A percentile compares a stretch with the other conserved stretches of the same genome.
phyloP scores from a whole-genome alignment of 1,284 basidiomycete species.

The Cutaneotrichosporon sp. region DNA sequence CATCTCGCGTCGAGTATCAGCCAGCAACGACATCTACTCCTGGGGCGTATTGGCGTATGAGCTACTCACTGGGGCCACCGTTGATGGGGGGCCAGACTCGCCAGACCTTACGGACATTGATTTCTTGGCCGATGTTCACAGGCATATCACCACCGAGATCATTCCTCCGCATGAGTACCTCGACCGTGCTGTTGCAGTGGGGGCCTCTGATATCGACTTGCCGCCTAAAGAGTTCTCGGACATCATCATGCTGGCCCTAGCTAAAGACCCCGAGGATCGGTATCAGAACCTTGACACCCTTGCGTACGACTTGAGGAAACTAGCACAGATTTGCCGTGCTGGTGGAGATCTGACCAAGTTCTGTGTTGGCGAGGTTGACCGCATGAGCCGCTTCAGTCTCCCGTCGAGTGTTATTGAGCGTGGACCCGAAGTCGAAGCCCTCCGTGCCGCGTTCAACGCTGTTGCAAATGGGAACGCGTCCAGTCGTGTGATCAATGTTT shows the following conservation, averaged over 20 bases:
- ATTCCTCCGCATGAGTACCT: conserved; percentile 18
- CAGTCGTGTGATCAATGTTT: conserved; percentile 26
- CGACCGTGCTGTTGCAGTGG: conserved; percentile 15
- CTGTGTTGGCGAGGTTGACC: conserved; percentile 35
- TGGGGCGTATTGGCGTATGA: conserved; percentile 42
- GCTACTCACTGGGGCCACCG: conserved; percentile 31
- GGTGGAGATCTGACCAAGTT: conserved; percentile 31
- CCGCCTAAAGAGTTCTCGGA: conserved; percentile 34
- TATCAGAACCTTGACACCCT: conserved; percentile 35
- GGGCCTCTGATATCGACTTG: conserved; percentile 8
- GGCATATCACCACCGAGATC: conserved; percentile 23
- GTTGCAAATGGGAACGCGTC: conserved; percentile 2
- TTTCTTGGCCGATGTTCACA: conserved; percentile 32
- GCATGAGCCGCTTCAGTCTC: conserved; percentile 29
- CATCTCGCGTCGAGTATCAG: conserved; percentile 21
- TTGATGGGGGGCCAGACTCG: conserved; percentile 28
- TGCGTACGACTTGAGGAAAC: conserved; percentile 33
- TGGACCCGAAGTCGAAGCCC: conserved; percentile 20
- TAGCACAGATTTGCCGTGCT: conserved; percentile 24
- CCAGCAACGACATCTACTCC: conserved; percentile 35
- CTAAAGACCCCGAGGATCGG: conserved; percentile 33
- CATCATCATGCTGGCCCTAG: conserved; percentile 38
- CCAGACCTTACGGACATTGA: conserved; percentile 27
- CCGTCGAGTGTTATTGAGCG: conserved; percentile 31
- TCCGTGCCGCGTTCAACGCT: conserved; percentile 21